Base-by-base conservation (phyloP, 2,329 filamentous ascomycete species). In the Colletotrichum liaoningense region DNA sequence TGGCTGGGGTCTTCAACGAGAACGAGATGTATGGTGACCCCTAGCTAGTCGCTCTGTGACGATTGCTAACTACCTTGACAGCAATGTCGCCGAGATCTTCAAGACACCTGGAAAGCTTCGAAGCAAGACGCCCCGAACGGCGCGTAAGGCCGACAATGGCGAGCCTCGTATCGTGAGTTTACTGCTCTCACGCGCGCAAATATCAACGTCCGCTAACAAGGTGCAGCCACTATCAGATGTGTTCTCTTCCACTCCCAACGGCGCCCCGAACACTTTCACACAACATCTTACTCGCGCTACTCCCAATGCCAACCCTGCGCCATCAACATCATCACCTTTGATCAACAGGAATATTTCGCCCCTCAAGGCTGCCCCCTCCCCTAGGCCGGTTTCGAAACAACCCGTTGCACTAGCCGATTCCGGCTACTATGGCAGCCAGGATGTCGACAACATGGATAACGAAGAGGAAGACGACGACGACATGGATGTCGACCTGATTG, bases 51-150 rank as follows among this genome's bases (percentile, higher is more conserved):
- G 63, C 33, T 54, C 26, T 24, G 9, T 46, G n/a, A 35, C 24
- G 14, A 19, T 57, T 69, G 65, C 65, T 64, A 52, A 28, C 42
- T 11, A 35, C 19, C 19, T 38, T 14, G 8, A 30, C 78, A 98
- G 97, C 75, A 96, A 96, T 81, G 92, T 98, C 73, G 90, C 94
- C 75, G 96, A 98, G 79, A 92, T 97, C n/a, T 98, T 98, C 86
- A 99, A 98, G 81, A 97, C 94, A 49, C 94, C 94, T 4, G 94
- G 94, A 69, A 96, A 95, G 81, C 84, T 97, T 80, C 92, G 94
- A 76, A 94, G 93, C 68, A 95, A 95, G 85, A 96, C 94, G 33
- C 94, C 94, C 55, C 89, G 93, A 74, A 95, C 93, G 22, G 86
- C 86, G 42, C 89, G 91, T 69, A 95, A 93, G 80, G 83, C 83